A percentile compares a stretch with the other conserved stretches of the same genome.
Evolutionary conservation across 495 filamentous ascomycete species (phyloP).

Genomic region (Apiosordaria backusii): DNA sequence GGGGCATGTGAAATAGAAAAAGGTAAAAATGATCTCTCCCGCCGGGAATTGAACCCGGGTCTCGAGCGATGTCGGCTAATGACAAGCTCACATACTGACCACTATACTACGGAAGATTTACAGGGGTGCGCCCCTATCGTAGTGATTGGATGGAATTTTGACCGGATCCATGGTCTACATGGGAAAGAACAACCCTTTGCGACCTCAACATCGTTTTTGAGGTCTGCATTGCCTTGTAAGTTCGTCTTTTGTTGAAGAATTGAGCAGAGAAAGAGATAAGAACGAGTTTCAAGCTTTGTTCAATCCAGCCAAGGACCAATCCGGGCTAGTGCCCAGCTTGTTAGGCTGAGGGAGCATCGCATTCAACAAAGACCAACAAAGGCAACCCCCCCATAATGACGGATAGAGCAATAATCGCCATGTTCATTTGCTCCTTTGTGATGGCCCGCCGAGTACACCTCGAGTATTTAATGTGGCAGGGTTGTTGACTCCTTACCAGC

Average conservation of each 20-base stretch:
- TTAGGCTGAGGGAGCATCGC: too few species aligned
- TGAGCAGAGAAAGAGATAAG: too few species aligned
- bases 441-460: neutral
- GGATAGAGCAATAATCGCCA: neutral
- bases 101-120: conserved; percentile 34
- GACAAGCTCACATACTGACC: conserved; percentile 35
- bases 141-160: conserved; percentile 14
- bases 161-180: neutral
- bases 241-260: too few species aligned
- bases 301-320: too few species aligned
- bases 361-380: neutral
- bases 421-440: neutral
- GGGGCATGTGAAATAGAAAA: neutral
- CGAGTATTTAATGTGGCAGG: neutral
- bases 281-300: too few species aligned
- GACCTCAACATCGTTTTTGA: too few species aligned
- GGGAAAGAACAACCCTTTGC: too few species aligned
- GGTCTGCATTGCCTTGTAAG: too few species aligned
- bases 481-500: too few species aligned
- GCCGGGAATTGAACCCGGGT: conserved; percentile 35
- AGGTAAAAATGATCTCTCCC: conserved; percentile 25
- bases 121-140: conserved; percentile 25
- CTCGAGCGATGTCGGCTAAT: conserved; percentile 24
- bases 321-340: too few species aligned
- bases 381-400: neutral